A percentile compares a stretch with the other conserved stretches of the same genome.
phyloP scores from a whole-genome alignment of 2,329 filamentous ascomycete species.

The Aschersonia sp. region DNA sequence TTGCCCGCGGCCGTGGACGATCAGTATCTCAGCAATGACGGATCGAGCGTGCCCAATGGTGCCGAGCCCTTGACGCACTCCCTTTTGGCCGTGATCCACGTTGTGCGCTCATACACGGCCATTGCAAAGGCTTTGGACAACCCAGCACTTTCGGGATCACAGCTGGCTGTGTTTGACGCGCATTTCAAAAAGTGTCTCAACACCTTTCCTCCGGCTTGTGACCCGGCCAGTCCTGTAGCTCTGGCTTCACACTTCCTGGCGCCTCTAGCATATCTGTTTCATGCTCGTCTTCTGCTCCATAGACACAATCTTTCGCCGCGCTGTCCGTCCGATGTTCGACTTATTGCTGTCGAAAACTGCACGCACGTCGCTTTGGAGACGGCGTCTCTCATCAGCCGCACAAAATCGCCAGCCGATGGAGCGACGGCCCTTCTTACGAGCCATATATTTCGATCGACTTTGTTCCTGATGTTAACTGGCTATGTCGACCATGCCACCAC shows the following conservation, averaged over 20 bases:
- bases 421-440: slow-evolving; percentile 63
- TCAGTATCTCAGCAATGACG: slow-evolving; percentile 51
- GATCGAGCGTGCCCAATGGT: slow-evolving; percentile 35
- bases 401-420: slow-evolving; percentile 46
- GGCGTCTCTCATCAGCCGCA: slow-evolving; percentile 56
- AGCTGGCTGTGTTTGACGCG: slow-evolving; percentile 64
- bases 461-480: slow-evolving; percentile 64
- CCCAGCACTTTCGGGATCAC: slow-evolving; percentile 49
- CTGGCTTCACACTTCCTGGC: slow-evolving; percentile 63
- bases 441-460: slow-evolving; percentile 75
- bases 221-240: slow-evolving; percentile 48
- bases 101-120: slow-evolving; percentile 63
- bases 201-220: slow-evolving; percentile 62
- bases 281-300: slow-evolving; percentile 72
- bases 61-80: slow-evolving; percentile 49
- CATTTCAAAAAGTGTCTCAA: slow-evolving; percentile 65
- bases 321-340: slow-evolving; percentile 50
- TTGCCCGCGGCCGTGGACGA: slow-evolving; percentile 74
- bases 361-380: slow-evolving; percentile 64
- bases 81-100: slow-evolving; percentile 65
- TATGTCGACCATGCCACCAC: slow-evolving; percentile 59
- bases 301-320: slow-evolving; percentile 72
- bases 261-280: slow-evolving; percentile 66
- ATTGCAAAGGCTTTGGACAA: slow-evolving; percentile 56
- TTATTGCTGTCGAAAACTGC: slow-evolving; percentile 64